Conservation (phyloP, 352 stramenopile genomes). For the Phytophthora melonis region DNA sequence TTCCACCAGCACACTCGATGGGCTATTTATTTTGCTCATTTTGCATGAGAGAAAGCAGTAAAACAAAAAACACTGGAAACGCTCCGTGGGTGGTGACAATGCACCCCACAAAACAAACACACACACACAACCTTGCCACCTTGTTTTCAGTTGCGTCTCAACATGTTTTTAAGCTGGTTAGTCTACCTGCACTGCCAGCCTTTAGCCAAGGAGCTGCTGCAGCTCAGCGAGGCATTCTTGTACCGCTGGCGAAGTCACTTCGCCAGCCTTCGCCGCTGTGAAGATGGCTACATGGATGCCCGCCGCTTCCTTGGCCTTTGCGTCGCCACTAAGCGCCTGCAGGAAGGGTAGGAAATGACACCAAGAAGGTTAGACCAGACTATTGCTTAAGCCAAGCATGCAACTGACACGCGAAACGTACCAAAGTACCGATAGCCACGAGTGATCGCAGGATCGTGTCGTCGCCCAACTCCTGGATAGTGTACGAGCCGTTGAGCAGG, state of each 20-base stretch:
- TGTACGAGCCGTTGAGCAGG: slow-evolving; percentile 58
- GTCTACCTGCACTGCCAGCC: background rate
- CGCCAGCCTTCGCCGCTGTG: slow-evolving; percentile 51
- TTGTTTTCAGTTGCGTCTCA: slow-evolving; percentile 19
- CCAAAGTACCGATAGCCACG: slow-evolving; percentile 72
- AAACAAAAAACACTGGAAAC: slow-evolving; percentile 40
- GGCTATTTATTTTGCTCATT: slow-evolving; percentile 45
- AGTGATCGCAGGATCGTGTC: slow-evolving; percentile 78
- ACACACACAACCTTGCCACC: background rate
- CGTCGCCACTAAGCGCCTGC: slow-evolving; percentile 52
- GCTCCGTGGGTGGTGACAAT: slow-evolving; percentile 19
- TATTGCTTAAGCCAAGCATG: background rate
- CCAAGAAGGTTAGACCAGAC: background rate
- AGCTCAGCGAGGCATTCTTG: slow-evolving; percentile 72
- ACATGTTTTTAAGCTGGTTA: background rate
- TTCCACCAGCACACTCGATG: slow-evolving; percentile 24
- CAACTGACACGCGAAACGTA: slow-evolving; percentile 40
- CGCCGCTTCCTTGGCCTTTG: slow-evolving; percentile 58
- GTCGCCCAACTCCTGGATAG: slow-evolving; percentile 76
- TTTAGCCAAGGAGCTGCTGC: slow-evolving; percentile 39
- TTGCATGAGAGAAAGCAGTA: slow-evolving; percentile 41
- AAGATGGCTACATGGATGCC: slow-evolving; percentile 65
- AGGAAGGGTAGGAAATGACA: background rate
- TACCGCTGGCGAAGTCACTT: slow-evolving; percentile 51
- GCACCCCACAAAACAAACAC: slow-evolving; percentile 21